Base-by-base conservation (phyloP, 1,139 yeast species). In the Tardiomyces blankii region DNA sequence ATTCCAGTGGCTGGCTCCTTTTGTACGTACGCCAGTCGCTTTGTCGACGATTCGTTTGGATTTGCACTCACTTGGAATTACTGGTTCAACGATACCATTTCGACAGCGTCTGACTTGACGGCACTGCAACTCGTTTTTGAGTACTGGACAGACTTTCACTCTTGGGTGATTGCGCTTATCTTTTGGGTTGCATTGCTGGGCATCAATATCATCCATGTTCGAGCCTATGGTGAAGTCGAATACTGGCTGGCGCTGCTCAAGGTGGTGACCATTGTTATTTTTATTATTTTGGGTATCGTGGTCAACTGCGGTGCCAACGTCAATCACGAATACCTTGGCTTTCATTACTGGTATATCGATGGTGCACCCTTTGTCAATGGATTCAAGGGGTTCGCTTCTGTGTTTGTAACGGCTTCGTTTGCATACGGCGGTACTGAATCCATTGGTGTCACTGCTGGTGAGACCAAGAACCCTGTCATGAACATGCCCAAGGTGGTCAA, bases 361-460 rank as follows among this genome's bases (percentile, higher is more conserved):
- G 73, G 65, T 18, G 74, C 74, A 5, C 76, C 78, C 0, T 82
- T 82, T 59, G 76, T 80, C 12, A 67, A 76, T 49, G 82, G 80
- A 0, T 75, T 73, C 58, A 67, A 65, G 46, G 77, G 77, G 28
- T 72, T 73, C 44, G 70, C 74, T 39, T 62, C 73, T 2, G 74
- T 72, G 6, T 72, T 74, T 57, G 72, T 79, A 38, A 74, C 82
- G 18, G 82, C 87, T 1, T 70, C 82, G 25, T 80, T 78, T 61
- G 81, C 85, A 6, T 78, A 73, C 55, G 85, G 85, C 52, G 86
- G 87, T 42, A 73, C 80, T 2, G 87, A 80, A 59, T 68, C 78
- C 8, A 73, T 80, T 44, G 75, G 82, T 18, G 68, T 80, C 51
- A 78, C 86, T 3, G 81, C 82, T 8, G 87, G 82, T 28, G 85